Base-by-base conservation (phyloP, 305 asterid genomes). In the Fraxinus sp. region DNA sequence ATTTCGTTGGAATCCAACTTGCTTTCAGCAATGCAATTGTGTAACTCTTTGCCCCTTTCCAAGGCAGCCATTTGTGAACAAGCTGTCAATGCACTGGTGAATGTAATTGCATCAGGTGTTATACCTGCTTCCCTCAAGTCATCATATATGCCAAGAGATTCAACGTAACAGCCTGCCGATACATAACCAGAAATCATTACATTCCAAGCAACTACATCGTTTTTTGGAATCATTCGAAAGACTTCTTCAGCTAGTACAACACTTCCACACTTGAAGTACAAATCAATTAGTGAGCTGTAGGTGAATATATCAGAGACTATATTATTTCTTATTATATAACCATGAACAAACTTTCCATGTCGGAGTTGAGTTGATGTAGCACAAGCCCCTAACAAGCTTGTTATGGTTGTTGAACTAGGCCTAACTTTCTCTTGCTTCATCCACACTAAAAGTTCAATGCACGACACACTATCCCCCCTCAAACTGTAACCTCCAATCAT, bases 131-230 rank as follows among this genome's bases (percentile, higher is more conserved):
- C 88, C 68, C 84, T 90, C 96, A 90, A 90, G 33, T 88, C 86
- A 78, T 91, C 90, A 7, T 83, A 91, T 16, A 84, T 72, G 26
- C 22, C 83, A 76, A 93, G 94, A 26, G 97, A 97, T 87, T 93
- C 95, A 81, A 89, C 83, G 85, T 93, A 92, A 76, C 79, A 82
- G 13, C 98, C 95, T 39, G 89, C 88, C 16, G 96, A 91, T 77
- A 89, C 93, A 81, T 91, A 93, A 76, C 98, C 97, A 64, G 98
- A 93, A 79, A 94, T 92, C 97, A 94, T 92, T 26, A 92, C 90
- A 24, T 93, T 95, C 97, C 98, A 95, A 81, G 92, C 84, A 26
- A 90, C 88, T 26, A 86, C 80, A 79, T 85, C 78, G 16, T 89
- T 85, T 85, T 91, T 93, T n/a, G 90, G 84, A 83, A 86, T 89